These are phyloP conservation scores for Astragalus membranaceus DNA, from an alignment of 306 rosid genomes.

Conservation along the genomic window DNA sequence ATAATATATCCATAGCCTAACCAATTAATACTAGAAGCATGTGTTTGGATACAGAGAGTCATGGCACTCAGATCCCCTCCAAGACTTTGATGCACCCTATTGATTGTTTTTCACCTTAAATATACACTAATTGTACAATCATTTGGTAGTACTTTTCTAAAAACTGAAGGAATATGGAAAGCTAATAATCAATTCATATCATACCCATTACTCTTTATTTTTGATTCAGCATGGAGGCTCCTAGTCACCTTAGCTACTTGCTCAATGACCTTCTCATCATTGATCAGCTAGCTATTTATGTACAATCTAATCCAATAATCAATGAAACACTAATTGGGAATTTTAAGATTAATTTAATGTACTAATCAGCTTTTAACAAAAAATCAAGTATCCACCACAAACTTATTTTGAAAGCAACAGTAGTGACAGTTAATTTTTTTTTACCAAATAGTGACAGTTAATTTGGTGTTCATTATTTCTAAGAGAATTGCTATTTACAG, in stretches of 20 bases:
- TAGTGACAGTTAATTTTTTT: neutral
- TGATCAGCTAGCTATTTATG: neutral
- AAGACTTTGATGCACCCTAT: conserved; percentile 5
- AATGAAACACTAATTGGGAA: neutral
- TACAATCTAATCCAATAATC: neutral
- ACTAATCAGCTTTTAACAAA: neutral
- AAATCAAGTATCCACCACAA: too few relatives aligned
- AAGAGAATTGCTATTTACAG: too few relatives aligned
- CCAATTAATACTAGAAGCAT: conserved; percentile 3
- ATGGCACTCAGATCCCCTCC: conserved; percentile 6
- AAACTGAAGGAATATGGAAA: neutral
- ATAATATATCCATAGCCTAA: neutral
- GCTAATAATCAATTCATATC: neutral
- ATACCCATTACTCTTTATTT: neutral
- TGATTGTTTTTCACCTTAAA: conserved; percentile 8
- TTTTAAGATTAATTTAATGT: neutral
- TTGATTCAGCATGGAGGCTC: neutral
- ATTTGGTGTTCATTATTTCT: neutral
- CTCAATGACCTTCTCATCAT: neutral
- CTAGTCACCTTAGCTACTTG: too few relatives aligned
- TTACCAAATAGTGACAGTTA: neutral
- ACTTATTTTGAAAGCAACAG: too few relatives aligned
- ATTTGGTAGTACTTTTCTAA: neutral
- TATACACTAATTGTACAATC: neutral
- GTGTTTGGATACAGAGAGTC: neutral